phyloP scores from a whole-genome alignment of 2,329 filamentous ascomycete species.

The Fusarium compactum region DNA sequence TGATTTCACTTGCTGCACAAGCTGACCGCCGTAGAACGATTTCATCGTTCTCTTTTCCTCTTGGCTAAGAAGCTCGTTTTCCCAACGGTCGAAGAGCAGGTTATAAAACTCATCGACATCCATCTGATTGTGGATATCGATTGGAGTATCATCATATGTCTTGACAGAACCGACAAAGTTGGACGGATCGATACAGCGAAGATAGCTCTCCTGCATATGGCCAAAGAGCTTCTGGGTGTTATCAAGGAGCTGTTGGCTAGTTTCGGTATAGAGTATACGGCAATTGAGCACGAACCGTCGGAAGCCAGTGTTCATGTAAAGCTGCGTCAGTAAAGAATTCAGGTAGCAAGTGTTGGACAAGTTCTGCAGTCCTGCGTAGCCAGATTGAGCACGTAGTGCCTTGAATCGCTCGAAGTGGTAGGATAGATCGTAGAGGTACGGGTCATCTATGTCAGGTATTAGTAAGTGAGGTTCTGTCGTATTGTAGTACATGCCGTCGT shows the following conservation, averaged over 20 bases:
- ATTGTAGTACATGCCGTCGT: conserved; percentile 53
- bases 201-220: conserved; percentile 84
- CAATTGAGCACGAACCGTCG: conserved; percentile 82
- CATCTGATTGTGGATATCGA: conserved; percentile 93
- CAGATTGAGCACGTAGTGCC: conserved; percentile 79
- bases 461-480: conserved; percentile 14
- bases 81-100: conserved; percentile 90
- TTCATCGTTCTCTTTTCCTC: conserved; percentile 80
- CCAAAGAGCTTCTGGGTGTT: conserved; percentile 87
- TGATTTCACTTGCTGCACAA: conserved; percentile 95
- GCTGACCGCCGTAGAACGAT: conserved; percentile 89
- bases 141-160: conserved; percentile 83
- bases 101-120: conserved; percentile 99
- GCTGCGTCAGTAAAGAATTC: conserved; percentile 92
- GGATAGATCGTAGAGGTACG: conserved; percentile 71
- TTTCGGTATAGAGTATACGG: conserved; percentile 65
- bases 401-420: conserved; percentile 73
- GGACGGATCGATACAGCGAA: conserved; percentile 78
- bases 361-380: conserved; percentile 91
- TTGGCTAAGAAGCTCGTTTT: conserved; percentile 77
- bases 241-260: conserved; percentile 75
- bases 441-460: conserved; percentile 51
- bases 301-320: conserved; percentile 95
- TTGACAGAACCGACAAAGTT: conserved; percentile 80
- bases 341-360: conserved; percentile 97